Percentiles rank a stretch among this genome's conserved stretches.
These are phyloP conservation scores for Pseudogymnoascus sp. DNA, from an alignment of 2,329 filamentous ascomycete genomes.

Conservation along the genomic window DNA sequence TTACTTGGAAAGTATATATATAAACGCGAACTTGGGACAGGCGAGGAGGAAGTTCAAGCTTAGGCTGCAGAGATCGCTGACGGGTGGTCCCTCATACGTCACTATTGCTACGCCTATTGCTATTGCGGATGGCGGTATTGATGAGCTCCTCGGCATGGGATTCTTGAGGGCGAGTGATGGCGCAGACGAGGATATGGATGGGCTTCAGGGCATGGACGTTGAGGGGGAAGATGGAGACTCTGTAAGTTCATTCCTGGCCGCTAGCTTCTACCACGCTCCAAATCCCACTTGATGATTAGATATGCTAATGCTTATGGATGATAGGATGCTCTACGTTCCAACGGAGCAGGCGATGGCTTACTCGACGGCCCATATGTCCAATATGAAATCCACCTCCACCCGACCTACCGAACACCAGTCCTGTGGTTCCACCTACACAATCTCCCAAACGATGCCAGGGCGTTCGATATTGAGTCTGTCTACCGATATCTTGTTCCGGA, in stretches of 20 bases:
- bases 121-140: slow-evolving; percentile 25
- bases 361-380: slow-evolving; percentile 33
- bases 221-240: slow-evolving; percentile 27
- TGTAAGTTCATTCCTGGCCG: slow-evolving; percentile 18
- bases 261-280: slow-evolving; percentile 14
- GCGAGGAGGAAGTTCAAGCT: slow-evolving; percentile 51
- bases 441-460: slow-evolving; percentile 47
- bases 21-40: slow-evolving; percentile 51
- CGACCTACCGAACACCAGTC: slow-evolving; percentile 68
- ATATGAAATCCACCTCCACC: slow-evolving; percentile 71
- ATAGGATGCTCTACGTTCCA: neutral
- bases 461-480: slow-evolving; percentile 61
- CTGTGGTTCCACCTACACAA: slow-evolving; percentile 67
- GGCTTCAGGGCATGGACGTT: slow-evolving; percentile 19
- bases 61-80: slow-evolving; percentile 36
- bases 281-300: slow-evolving; percentile 23
- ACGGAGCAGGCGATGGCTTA: neutral
- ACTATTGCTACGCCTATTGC: slow-evolving; percentile 28
- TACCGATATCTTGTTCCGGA: slow-evolving; percentile 66
- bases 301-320: neutral
- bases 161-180: slow-evolving; percentile 18
- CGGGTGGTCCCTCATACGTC: slow-evolving; percentile 26
- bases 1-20: slow-evolving; percentile 53
- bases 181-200: slow-evolving; percentile 19
- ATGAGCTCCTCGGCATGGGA: slow-evolving; percentile 24